A percentile compares a stretch with the other conserved stretches of the same genome.
These are phyloP conservation scores for Penicillium nordicum DNA, from an alignment of 2,329 filamentous ascomycete genomes.

Conservation along the genomic window DNA sequence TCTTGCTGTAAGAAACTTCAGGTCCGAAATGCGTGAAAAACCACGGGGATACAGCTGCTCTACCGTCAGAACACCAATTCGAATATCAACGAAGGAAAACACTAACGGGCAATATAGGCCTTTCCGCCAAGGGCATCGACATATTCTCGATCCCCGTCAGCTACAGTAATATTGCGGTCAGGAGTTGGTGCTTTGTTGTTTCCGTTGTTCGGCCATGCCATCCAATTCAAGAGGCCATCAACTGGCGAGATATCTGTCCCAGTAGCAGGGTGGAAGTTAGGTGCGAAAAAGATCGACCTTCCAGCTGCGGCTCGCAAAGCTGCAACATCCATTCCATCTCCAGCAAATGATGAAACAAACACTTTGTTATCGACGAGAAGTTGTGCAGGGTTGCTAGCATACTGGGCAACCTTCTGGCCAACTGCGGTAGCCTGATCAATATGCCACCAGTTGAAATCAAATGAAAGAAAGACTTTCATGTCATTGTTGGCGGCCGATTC, in stretches of 20 bases:
- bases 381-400: constrained; percentile 45
- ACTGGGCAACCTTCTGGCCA: constrained; percentile 48
- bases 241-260: constrained; percentile 36
- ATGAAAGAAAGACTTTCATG: constrained; percentile 57
- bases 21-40: constrained; percentile 52
- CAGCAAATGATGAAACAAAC: constrained; percentile 54
- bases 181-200: constrained; percentile 50
- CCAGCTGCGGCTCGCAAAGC: constrained; percentile 44
- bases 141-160: constrained; percentile 39
- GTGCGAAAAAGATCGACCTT: constrained; percentile 47
- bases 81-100: background rate
- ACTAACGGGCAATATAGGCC: constrained; percentile 49
- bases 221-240: constrained; percentile 45
- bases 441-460: constrained; percentile 54
- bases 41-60: constrained; percentile 46
- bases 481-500: constrained; percentile 45
- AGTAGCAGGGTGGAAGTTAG: constrained; percentile 48
- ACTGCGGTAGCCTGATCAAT: constrained; percentile 39
- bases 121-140: constrained; percentile 36
- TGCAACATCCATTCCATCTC: constrained; percentile 46
- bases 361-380: constrained; percentile 49
- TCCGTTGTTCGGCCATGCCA: constrained; percentile 44
- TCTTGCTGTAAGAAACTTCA: constrained; percentile 49
- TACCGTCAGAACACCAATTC: background rate
- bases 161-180: constrained; percentile 43